These are phyloP conservation scores for Myxozyma melibiosi DNA, from an alignment of 805 yeast genomes.

Conservation along the genomic window DNA sequence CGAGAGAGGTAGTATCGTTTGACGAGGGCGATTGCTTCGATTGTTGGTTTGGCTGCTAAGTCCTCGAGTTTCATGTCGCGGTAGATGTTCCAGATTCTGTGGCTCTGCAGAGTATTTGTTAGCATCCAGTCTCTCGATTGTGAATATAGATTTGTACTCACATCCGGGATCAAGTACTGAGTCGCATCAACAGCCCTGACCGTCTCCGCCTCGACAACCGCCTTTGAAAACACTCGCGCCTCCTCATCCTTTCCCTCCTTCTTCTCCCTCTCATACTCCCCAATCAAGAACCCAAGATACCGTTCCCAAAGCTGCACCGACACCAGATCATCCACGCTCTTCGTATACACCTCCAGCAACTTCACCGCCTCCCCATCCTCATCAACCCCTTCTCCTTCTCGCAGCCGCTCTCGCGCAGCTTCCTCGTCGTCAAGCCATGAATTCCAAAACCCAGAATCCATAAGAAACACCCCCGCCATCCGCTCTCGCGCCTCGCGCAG, in stretches of 20 bases:
- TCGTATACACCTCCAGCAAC: conserved; percentile 15
- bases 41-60: conserved; percentile 1
- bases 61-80: conserved; percentile 19
- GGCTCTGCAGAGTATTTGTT: conserved; percentile 16
- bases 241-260: conserved; percentile 2
- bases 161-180: conserved; percentile 25
- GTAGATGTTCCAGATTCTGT: conserved; percentile 34
- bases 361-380: conserved; percentile 12
- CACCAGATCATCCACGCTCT: conserved; percentile 25
- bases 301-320: conserved; percentile 25
- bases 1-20: conserved; percentile 33
- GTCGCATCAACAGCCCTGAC: conserved; percentile 32
- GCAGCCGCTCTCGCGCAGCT: background rate
- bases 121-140: background rate
- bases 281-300: conserved; percentile 20
- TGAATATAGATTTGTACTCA: background rate
- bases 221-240: conserved; percentile 7
- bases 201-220: conserved; percentile 8
- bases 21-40: conserved; percentile 13
- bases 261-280: conserved; percentile 5
- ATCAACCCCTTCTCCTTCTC: conserved; percentile 1
- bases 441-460: conserved; percentile 22
- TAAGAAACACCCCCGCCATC: conserved; percentile 15
- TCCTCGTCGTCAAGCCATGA: conserved; percentile 27
- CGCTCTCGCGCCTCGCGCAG: conserved; percentile 22